Evolutionary conservation across 2,329 filamentous ascomycete species (phyloP).

Genomic region (Xylaria sp.): DNA sequence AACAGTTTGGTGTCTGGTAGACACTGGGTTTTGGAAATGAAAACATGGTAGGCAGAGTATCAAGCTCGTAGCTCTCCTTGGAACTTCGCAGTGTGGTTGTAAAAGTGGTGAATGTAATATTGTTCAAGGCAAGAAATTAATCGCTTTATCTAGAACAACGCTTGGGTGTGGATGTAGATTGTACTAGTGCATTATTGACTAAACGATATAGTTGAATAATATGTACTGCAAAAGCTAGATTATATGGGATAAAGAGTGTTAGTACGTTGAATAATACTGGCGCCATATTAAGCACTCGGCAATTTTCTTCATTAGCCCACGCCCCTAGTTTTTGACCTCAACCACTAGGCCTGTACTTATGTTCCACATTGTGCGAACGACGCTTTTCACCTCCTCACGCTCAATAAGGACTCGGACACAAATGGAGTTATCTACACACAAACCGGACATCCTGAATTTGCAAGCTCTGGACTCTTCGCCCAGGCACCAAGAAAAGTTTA

Average conservation of each 20-base stretch:
- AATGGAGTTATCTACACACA: conserved; percentile 38
- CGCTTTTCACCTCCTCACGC: conserved; percentile 17
- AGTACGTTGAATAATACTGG: conserved; percentile 23
- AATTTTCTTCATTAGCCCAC: conserved; percentile 40
- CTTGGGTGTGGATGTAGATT: conserved; percentile 22
- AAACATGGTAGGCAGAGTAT: conserved; percentile 54
- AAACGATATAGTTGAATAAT: conserved; percentile 13
- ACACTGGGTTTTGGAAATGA: conserved; percentile 58
- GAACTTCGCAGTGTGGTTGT: not conserved
- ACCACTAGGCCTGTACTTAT: conserved; percentile 21
- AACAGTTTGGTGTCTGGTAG: conserved; percentile 74
- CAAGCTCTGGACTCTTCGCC: conserved; percentile 7
- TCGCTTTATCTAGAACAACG: conserved; percentile 10
- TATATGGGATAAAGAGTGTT: conserved; percentile 24
- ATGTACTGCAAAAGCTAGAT: accelerated
- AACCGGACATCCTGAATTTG: conserved; percentile 20
- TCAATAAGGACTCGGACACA: conserved; percentile 28
- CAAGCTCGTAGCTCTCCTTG: not conserved
- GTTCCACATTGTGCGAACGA: conserved; percentile 29
- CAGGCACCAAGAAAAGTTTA: not conserved
- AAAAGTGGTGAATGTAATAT: not conserved
- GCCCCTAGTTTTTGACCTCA: conserved; percentile 26
- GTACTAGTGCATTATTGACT: not conserved
- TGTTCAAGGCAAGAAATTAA: conserved; percentile 11
- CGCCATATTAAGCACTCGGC: conserved; percentile 39